These are phyloP conservation scores for Anaeromyces robustus DNA, from an alignment of 192 early-diverging fungal species.

Conservation along the genomic window DNA sequence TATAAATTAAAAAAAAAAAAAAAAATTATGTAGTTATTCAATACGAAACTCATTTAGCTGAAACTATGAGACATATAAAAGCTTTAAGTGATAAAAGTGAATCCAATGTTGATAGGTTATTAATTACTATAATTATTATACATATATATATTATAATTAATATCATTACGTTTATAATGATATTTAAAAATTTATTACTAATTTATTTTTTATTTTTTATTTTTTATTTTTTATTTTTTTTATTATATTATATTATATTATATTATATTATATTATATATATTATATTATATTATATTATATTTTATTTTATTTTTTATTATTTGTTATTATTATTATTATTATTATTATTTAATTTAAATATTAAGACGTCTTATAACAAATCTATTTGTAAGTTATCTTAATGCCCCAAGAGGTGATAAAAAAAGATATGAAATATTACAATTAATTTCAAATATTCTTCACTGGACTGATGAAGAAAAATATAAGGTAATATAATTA, in stretches of 20 bases:
- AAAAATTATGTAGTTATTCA: slow-evolving; percentile 35
- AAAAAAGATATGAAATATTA: slow-evolving; percentile 82
- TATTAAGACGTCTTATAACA: slow-evolving; percentile 61
- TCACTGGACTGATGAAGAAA: slow-evolving; percentile 76
- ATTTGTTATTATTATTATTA: no score
- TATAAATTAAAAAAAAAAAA: not conserved
- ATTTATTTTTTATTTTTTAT: no score
- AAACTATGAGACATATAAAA: slow-evolving; percentile 76
- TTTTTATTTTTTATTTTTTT: no score
- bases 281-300: no score
- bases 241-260: no score
- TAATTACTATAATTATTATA: not conserved
- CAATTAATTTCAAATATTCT: slow-evolving; percentile 78
- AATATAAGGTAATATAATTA: slow-evolving; percentile 22
- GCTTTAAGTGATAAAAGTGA: slow-evolving; percentile 51
- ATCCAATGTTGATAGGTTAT: slow-evolving; percentile 58
- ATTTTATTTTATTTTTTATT: no score
- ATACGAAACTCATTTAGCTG: slow-evolving; percentile 75
- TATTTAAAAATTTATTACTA: no score
- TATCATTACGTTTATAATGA: no score
- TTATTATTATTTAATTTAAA: no score
- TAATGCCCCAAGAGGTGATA: slow-evolving; percentile 67
- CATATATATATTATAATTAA: no score
- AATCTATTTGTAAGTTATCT: slow-evolving; percentile 82
- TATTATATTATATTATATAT: no score